Evolutionary conservation across 2,329 filamentous ascomycete genomes (phyloP), one percentile per base, ranked within the genome.

Genomic region (Byssothecium circinans): DNA sequence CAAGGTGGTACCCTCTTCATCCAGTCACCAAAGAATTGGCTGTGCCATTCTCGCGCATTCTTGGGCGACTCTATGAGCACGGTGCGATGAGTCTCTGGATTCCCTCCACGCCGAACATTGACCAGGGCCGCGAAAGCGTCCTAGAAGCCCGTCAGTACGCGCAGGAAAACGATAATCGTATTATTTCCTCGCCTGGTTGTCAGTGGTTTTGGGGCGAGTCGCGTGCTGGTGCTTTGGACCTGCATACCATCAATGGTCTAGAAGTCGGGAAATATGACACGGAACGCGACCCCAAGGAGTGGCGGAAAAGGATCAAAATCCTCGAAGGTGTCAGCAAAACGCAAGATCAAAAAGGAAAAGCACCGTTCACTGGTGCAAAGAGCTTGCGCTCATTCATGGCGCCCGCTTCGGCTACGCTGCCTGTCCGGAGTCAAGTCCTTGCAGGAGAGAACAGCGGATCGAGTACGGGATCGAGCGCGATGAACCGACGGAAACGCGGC

Each of bases 131-230:
- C 0, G 57, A 67, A 11, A 74, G 75, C 2, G 65, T 81, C 1
- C 40, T 73, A 0, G 66, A 71, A n/a, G 79, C 74, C 1, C 74
- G 81, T 2, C 54, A 61, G 1, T 83, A 75, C 56, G 75, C 78
- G 1, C 57, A 63, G 0, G 52, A 69, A 11, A 67, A 74, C 14
- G 79, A 85, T 47, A 51, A 68, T 1, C 78, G 81, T 2, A 80
- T 84, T 22, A 58, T 67, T 0, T 52, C 62, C 11, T 22, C 32
- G 5, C 32, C 54, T 8, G 73, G 69, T 12, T 72, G 75, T 20
- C 64, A 68, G 0, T 85, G 81, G 81, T 82, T 78, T 61, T 83
- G 79, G 77, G 80, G 75, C 0, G 81, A 85, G 43, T 73, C 72
- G 18, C 74, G 82, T 1, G 76, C 77, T 0, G 77, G 84, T 39